Evolutionary conservation across 352 stramenopile species (phyloP).

Genomic region (Phytophthora niederhauseri): DNA sequence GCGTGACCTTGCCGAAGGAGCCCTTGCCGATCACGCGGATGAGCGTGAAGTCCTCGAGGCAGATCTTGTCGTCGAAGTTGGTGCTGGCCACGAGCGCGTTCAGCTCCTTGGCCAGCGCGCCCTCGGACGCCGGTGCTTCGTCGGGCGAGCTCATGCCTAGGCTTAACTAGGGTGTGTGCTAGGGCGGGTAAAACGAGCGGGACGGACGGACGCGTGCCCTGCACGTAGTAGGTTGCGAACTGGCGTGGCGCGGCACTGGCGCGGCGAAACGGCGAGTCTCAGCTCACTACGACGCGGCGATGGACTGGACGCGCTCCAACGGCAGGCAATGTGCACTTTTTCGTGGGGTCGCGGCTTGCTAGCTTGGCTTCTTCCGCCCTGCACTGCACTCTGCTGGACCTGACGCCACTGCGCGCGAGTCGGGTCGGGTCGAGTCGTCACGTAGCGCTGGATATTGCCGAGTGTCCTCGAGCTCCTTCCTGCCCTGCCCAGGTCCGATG

Average conservation of each 20-base stretch:
- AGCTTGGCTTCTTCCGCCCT: conserved; percentile 35
- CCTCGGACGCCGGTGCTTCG: conserved; percentile 38
- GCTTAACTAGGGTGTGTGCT: neutral
- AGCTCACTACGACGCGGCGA: conserved; percentile 3
- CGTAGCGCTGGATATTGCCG: conserved; percentile 25
- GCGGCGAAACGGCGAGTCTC: neutral
- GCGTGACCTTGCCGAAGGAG: conserved; percentile 89
- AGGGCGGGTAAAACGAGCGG: conserved; percentile 14
- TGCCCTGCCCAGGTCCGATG: conserved; percentile 7
- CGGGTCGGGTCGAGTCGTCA: neutral
- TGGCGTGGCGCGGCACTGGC: neutral
- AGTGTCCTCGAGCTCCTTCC: conserved; percentile 1
- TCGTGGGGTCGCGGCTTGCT: conserved; percentile 23
- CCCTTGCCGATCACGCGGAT: conserved; percentile 91
- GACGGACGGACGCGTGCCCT: conserved; percentile 10
- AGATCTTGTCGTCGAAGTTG: conserved; percentile 89
- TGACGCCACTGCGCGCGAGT: neutral
- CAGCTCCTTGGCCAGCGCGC: conserved; percentile 55
- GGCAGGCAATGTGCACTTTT: conserved; percentile 17
- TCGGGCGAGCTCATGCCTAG: conserved; percentile 57
- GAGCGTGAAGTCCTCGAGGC: conserved; percentile 90
- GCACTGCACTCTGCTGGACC: conserved; percentile 5
- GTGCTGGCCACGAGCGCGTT: conserved; percentile 76
- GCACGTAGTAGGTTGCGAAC: conserved; percentile 21
- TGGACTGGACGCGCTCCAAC: conserved; percentile 7